phyloP scores from a whole-genome alignment of 2,329 filamentous ascomycete species.

The Hymenotorrendiella dingleyae region DNA sequence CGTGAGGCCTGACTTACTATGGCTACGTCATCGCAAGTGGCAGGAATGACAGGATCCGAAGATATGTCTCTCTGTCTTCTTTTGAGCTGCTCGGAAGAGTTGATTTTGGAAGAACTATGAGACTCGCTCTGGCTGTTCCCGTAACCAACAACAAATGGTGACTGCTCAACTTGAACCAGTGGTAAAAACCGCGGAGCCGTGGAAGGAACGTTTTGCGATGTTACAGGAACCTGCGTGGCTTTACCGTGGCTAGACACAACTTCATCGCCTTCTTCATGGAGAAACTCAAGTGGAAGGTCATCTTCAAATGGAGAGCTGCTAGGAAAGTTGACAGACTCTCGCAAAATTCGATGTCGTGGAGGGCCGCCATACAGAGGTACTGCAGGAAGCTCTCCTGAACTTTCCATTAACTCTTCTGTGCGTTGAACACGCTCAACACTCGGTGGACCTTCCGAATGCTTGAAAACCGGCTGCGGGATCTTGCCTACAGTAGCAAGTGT shows the following conservation, averaged over 20 bases:
- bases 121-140: too few relatives aligned
- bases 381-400: not conserved
- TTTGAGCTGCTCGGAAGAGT: too few relatives aligned
- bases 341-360: not conserved
- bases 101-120: too few relatives aligned
- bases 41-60: conserved; percentile 4
- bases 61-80: too few relatives aligned
- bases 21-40: conserved; percentile 3
- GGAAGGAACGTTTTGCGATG: conserved; percentile 14
- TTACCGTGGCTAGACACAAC: conserved; percentile 9
- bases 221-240: not conserved
- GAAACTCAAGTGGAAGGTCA: conserved; percentile 21
- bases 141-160: conserved; percentile 11
- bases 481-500: not conserved
- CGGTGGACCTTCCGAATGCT: not conserved
- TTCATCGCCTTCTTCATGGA: conserved; percentile 22
- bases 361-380: not conserved
- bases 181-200: conserved; percentile 7
- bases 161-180: conserved; percentile 25
- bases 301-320: conserved; percentile 17
- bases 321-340: not conserved
- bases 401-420: not conserved
- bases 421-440: not conserved
- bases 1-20: not conserved
- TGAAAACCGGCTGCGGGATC: not conserved